Conservation (phyloP, 192 early-diverging fungal species). For the Coemansia sp. region DNA sequence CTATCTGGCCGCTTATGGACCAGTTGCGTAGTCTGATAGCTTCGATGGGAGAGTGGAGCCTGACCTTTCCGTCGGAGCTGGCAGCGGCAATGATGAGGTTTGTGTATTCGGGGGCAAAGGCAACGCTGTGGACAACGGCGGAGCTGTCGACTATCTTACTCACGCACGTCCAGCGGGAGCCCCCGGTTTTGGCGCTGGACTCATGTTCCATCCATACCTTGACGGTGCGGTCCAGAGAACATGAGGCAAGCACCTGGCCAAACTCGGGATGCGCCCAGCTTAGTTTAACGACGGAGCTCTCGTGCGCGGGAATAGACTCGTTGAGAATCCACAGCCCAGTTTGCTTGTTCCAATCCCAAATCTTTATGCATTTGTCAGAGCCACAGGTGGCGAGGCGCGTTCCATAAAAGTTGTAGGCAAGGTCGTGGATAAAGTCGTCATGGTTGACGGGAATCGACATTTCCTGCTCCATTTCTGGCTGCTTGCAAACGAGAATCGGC, state of each 20-base stretch:
- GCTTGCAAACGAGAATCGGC: background rate
- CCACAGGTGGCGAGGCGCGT: conserved; percentile 86
- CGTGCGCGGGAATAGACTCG: conserved; percentile 74
- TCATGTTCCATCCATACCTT: conserved; percentile 87
- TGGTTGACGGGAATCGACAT: conserved; percentile 54
- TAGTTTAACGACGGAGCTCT: conserved; percentile 80
- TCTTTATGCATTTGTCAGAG: conserved; percentile 91
- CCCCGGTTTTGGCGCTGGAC: conserved; percentile 63
- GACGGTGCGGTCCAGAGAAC: conserved; percentile 88
- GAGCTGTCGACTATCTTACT: conserved; percentile 65
- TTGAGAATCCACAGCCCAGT: conserved; percentile 71
- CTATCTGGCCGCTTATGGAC: conserved; percentile 69
- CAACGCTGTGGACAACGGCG: conserved; percentile 81
- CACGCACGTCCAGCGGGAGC: conserved; percentile 67
- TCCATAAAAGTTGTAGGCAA: conserved; percentile 91
- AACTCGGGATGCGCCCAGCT: conserved; percentile 98
- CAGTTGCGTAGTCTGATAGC: conserved; percentile 73
- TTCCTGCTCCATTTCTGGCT: conserved; percentile 41
- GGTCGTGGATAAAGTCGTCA: conserved; percentile 92
- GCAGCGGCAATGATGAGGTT: conserved; percentile 77
- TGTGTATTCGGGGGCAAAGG: conserved; percentile 82
- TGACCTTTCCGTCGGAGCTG: conserved; percentile 77
- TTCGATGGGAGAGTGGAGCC: conserved; percentile 87
- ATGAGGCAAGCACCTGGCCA: conserved; percentile 85
- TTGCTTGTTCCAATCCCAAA: conserved; percentile 81